Evolutionary conservation across 768 basidiomycete genomes (phyloP).

Genomic region (Tylopilus balloui): DNA sequence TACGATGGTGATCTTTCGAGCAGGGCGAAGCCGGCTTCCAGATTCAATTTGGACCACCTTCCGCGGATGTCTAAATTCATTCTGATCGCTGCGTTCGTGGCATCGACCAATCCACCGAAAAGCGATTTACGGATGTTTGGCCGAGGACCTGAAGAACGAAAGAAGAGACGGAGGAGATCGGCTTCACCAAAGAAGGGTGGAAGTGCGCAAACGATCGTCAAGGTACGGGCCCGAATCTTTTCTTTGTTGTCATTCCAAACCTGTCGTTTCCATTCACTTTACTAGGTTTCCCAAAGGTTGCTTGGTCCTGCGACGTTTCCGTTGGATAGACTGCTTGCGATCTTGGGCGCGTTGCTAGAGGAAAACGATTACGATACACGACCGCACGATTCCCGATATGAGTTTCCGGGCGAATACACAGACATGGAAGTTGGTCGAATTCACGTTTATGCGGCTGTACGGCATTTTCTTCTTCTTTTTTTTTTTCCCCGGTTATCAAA

Average conservation of each 20-base stretch:
- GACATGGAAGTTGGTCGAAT: constrained; percentile 69
- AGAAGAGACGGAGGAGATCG: constrained; percentile 44
- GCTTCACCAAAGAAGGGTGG: constrained; percentile 34
- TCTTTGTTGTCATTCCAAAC: not conserved
- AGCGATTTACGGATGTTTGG: constrained; percentile 84
- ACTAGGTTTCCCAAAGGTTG: constrained; percentile 69
- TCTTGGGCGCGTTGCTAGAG: constrained; percentile 72
- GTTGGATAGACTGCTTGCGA: constrained; percentile 73
- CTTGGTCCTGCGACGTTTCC: constrained; percentile 76
- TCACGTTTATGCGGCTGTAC: constrained; percentile 54
- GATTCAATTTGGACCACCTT: constrained; percentile 35
- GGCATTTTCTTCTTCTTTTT: constrained; percentile 31
- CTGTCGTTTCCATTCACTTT: not conserved
- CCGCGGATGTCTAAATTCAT: constrained; percentile 73
- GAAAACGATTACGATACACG: constrained; percentile 57
- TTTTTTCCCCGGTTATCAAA: not conserved
- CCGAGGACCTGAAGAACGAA: constrained; percentile 62
- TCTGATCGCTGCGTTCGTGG: constrained; percentile 71
- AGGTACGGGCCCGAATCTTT: constrained; percentile 31
- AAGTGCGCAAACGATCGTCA: constrained; percentile 41
- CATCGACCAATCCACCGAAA: constrained; percentile 79
- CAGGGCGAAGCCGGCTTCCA: constrained; percentile 4
- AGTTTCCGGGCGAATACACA: constrained; percentile 63
- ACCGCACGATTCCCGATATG: constrained; percentile 43
- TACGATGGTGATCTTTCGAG: constrained; percentile 30